Evolutionary conservation across 331 rosid species (phyloP).

Genomic region (Stylosanthes scabra): DNA sequence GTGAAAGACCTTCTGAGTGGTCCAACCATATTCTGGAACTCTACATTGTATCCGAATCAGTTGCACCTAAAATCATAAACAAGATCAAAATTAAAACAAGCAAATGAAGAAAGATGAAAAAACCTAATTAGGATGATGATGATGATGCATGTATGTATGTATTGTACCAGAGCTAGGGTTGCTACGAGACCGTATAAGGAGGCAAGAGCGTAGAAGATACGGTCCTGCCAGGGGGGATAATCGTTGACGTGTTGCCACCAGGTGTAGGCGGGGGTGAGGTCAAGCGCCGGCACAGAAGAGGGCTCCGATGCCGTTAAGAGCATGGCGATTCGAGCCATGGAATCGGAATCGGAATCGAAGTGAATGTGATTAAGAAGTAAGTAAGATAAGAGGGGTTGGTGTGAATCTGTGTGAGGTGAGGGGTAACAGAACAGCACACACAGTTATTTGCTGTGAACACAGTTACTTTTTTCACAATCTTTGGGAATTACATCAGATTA

Average conservation of each 20-base stretch:
- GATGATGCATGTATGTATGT: slow-evolving; percentile 21
- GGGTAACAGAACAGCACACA: no score
- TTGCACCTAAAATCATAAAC: slow-evolving; percentile 65
- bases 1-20: slow-evolving; percentile 97
- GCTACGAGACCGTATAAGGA: slow-evolving; percentile 72
- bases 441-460: no score
- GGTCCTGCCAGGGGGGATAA: slow-evolving; percentile 75
- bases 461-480: no score
- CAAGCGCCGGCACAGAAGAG: slow-evolving; percentile 47
- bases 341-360: background rate
- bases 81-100: background rate
- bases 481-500: no score
- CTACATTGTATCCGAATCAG: slow-evolving; percentile 84
- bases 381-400: background rate
- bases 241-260: slow-evolving; percentile 80
- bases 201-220: slow-evolving; percentile 68
- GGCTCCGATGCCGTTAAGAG: slow-evolving; percentile 33
- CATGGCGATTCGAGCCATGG: slow-evolving; percentile 38
- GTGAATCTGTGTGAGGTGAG: background rate
- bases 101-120: background rate
- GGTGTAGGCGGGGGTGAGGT: slow-evolving; percentile 53
- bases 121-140: slow-evolving; percentile 26
- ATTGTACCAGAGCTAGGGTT: slow-evolving; percentile 79
- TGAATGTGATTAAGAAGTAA: background rate
- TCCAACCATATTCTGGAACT: slow-evolving; percentile 97